These are phyloP conservation scores for Tylopilus balloui DNA, from an alignment of 768 basidiomycete genomes.

Conservation along the genomic window DNA sequence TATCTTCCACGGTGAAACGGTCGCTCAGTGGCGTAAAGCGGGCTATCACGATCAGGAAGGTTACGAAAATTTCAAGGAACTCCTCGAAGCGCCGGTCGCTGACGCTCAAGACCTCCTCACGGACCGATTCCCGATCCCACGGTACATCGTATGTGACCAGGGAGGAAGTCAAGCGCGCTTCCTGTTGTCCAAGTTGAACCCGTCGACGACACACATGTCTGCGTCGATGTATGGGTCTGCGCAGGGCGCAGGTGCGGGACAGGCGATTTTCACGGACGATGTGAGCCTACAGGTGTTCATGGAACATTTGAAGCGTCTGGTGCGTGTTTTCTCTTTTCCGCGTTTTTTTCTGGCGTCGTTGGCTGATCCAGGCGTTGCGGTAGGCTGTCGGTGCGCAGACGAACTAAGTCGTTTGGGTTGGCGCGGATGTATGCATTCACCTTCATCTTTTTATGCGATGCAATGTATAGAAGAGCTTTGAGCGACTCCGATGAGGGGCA, in stretches of 20 bases:
- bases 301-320: conserved; percentile 94
- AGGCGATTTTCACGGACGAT: conserved; percentile 98
- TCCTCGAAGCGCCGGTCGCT: conserved; percentile 77
- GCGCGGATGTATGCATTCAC: neutral
- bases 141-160: conserved; percentile 97
- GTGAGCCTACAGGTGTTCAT: conserved; percentile 97
- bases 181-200: conserved; percentile 92
- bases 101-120: conserved; percentile 96
- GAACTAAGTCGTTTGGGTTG: conserved; percentile 35
- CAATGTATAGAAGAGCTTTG: neutral
- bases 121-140: conserved; percentile 95
- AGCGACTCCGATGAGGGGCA: neutral
- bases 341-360: neutral
- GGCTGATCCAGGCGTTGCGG: conserved; percentile 2
- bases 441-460: neutral
- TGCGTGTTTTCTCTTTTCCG: conserved; percentile 33
- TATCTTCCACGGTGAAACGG: conserved; percentile 97
- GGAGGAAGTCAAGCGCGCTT: conserved; percentile 98
- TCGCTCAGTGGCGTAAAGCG: conserved; percentile 97
- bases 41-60: conserved; percentile 99
- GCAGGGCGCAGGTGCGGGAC: conserved; percentile 62
- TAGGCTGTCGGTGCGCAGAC: conserved; percentile 70
- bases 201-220: conserved; percentile 96
- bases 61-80: conserved; percentile 96
- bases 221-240: conserved; percentile 84